These are phyloP conservation scores for Cryoendolithus antarcticus DNA, from an alignment of 2,329 filamentous ascomycete species.

Conservation along the genomic window DNA sequence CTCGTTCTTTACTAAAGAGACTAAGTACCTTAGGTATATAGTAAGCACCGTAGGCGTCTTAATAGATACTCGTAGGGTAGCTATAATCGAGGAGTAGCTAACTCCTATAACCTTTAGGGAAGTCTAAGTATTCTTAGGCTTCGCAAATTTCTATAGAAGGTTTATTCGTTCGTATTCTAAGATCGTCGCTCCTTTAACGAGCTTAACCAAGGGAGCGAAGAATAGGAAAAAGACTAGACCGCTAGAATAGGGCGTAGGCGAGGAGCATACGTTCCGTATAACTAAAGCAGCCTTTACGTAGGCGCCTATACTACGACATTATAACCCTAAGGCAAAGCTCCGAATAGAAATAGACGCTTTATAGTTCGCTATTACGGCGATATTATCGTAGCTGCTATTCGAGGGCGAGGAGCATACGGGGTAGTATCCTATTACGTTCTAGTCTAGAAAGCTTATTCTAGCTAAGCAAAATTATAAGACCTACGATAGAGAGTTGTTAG, in stretches of 20 bases:
- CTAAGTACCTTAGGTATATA: constrained; percentile 10
- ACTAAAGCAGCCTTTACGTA: constrained; percentile 1
- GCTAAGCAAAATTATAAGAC: constrained; percentile 24
- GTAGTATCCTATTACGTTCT: constrained; percentile 13
- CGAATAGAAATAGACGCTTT: constrained; percentile 2
- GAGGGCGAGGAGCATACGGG: background rate
- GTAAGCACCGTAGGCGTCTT: background rate
- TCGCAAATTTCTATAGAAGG: background rate
- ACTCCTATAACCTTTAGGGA: background rate
- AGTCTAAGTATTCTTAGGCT: constrained; percentile 1
- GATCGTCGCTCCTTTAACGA: background rate
- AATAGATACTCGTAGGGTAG: background rate
- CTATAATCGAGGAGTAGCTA: background rate
- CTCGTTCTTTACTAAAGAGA: constrained; percentile 7
- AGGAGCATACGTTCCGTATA: background rate
- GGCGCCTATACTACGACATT: constrained; percentile 1
- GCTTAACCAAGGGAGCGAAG: background rate
- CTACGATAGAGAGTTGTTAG: constrained; percentile 25
- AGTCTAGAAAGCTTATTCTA: constrained; percentile 13
- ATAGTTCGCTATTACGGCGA: background rate
- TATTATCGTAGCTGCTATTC: constrained; percentile 1
- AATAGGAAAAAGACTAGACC: background rate
- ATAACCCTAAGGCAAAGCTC: background rate
- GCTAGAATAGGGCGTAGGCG: background rate
- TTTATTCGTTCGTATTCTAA: background rate